phyloP scores from a whole-genome alignment of 2,329 filamentous ascomycete genomes.

The Dichotomopilus funicola region DNA sequence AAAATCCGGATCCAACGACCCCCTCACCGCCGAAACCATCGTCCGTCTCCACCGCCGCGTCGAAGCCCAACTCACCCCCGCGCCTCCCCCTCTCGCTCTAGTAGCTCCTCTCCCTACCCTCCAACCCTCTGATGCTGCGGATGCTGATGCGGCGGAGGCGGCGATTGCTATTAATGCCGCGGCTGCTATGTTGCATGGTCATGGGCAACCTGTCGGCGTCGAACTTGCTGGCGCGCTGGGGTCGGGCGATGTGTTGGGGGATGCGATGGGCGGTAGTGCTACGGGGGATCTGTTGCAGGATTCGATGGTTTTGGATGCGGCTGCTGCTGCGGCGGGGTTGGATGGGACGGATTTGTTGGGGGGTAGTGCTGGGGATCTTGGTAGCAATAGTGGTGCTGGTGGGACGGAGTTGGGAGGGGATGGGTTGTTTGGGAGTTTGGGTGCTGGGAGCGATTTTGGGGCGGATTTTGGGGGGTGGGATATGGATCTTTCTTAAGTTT shows the following conservation, averaged over 20 bases:
- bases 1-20: conserved; percentile 49
- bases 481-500: conserved; percentile 5
- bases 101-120: too few species aligned
- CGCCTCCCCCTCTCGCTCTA: conserved; percentile 21
- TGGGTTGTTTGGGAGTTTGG: conserved; percentile 38
- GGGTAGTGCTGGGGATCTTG: conserved; percentile 14
- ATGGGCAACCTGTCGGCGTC: too few species aligned
- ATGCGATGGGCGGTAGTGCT: conserved; percentile 40
- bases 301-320: conserved; percentile 34
- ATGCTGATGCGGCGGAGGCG: conserved; percentile 21
- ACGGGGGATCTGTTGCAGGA: conserved; percentile 32
- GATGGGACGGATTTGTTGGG: conserved; percentile 23
- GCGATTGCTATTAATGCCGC: conserved; percentile 29
- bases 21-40: conserved; percentile 51
- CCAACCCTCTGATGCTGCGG: too few species aligned
- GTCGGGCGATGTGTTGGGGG: conserved; percentile 28
- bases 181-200: conserved; percentile 34
- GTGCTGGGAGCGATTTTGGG: conserved; percentile 25
- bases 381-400: background rate
- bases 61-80: conserved; percentile 54
- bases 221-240: conserved; percentile 36
- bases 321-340: conserved; percentile 19
- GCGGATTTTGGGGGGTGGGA: conserved; percentile 22
- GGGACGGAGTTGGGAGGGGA: conserved; percentile 32
- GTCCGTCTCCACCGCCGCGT: conserved; percentile 58